These are phyloP conservation scores for Tulasnella calospora DNA, from an alignment of 768 basidiomycete genomes.

Conservation along the genomic window DNA sequence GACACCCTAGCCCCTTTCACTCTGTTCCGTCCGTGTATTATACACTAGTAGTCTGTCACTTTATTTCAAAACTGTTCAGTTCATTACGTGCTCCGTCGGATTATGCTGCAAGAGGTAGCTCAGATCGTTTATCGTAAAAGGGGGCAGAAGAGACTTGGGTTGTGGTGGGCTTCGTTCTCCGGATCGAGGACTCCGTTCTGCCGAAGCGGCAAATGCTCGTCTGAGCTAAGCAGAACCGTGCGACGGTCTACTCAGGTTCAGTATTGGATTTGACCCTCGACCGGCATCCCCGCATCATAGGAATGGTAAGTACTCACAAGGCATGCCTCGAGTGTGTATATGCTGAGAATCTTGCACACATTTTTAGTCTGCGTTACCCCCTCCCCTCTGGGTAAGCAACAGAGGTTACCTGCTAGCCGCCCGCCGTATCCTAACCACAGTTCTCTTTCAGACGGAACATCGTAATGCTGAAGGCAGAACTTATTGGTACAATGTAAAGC, in stretches of 20 bases:
- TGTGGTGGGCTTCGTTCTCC: not conserved
- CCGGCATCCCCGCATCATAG: not conserved
- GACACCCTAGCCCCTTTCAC: too few species aligned
- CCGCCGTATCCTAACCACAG: not conserved
- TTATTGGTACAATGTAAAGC: constrained; percentile 79
- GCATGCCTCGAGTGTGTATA: not conserved
- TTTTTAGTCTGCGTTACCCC: not conserved
- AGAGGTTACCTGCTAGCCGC: not conserved
- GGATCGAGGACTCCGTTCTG: not conserved
- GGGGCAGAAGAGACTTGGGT: not conserved
- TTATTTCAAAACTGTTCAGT: too few species aligned
- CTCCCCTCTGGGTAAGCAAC: constrained; percentile 2
- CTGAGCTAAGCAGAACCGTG: not conserved
- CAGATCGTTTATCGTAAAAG: not conserved
- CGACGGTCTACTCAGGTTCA: not conserved
- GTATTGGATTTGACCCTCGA: not conserved
- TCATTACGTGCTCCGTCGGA: not conserved
- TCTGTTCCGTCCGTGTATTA: too few species aligned
- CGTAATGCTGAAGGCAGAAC: constrained; percentile 94
- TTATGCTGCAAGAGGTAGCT: not conserved
- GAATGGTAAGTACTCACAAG: not conserved
- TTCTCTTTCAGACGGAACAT: constrained; percentile 68
- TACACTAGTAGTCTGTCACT: too few species aligned
- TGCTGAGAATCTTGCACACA: not conserved
- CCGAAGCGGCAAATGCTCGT: not conserved